Evolutionary conservation across 1,284 basidiomycete species (phyloP), one percentile per base, ranked within the genome.

Genomic region (Phellopilus nigrolimitatus): DNA sequence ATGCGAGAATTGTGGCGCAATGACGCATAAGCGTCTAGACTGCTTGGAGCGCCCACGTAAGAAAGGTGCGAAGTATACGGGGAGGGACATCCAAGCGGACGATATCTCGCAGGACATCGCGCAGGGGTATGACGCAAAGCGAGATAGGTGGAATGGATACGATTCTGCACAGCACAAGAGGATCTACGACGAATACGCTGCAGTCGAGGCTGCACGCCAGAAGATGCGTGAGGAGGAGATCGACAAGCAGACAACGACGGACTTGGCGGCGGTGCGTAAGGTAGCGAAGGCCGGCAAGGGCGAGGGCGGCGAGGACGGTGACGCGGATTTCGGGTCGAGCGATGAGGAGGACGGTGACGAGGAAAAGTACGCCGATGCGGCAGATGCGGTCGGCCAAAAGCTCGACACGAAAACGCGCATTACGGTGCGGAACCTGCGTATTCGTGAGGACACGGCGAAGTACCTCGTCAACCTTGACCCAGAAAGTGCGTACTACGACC

Each of bases 131-230:
- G 95, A 91, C 61, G 91, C 92, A 38, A 99, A 99, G 71, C 80
- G 97, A 38, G 97, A 99, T 67, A 72, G 97, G 50, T 99, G 97
- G 95, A 98, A 98, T 67, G 97, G 97, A 3, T 99, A 99, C 67
- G 94, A 99, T 65, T 80, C 93, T 3, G 70, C 84, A 3, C 85
- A 89, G 64, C 91, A 98, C 69, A 84, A 83, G 62, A 76, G 71
- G 57, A 83, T 98, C 19, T 91, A 97, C 60, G 90, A 95, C 10
- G 95, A 98, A 68, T 97, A 97, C 65, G 88, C 88, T 46, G 94
- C 95, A 12, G 72, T 97, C 47, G 97, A 99, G 68, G 82, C 85
- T 50, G 95, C 91, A 44, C 75, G 97, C 57, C 83, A 92, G 69
- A 89, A 89, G 68, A 65, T 92, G 60, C 77, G 95, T 51, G 97